Evolutionary conservation across 2,329 filamentous ascomycete genomes (phyloP).

Genomic region (Diplocarpon rosae): DNA sequence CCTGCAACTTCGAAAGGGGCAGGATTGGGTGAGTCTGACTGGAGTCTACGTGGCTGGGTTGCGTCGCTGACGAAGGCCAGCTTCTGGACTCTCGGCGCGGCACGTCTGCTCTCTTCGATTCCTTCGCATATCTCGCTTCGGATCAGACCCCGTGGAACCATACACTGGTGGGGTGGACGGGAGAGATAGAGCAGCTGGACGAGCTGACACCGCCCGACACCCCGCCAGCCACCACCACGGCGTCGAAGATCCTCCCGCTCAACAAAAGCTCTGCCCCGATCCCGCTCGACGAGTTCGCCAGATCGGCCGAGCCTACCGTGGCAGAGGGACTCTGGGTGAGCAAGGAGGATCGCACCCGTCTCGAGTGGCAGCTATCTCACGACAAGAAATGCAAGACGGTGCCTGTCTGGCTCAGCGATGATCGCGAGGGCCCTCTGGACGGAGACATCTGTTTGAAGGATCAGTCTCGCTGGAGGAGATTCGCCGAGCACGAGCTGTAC

Average conservation of each 20-base stretch:
- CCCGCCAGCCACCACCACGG: conserved; percentile 38
- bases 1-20: conserved; percentile 44
- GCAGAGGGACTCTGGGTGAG: conserved; percentile 61
- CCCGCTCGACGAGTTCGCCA: conserved; percentile 52
- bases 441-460: conserved; percentile 65
- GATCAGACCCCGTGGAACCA: conserved; percentile 78
- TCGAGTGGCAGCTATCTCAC: conserved; percentile 64
- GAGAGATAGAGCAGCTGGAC: conserved; percentile 58
- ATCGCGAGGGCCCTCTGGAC: conserved; percentile 42
- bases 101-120: conserved; percentile 86
- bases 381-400: conserved; percentile 68
- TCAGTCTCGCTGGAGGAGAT: conserved; percentile 77
- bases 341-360: conserved; percentile 54
- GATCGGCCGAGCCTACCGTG: conserved; percentile 44
- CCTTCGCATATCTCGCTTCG: conserved; percentile 81
- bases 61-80: conserved; percentile 33
- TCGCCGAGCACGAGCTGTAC: conserved; percentile 85
- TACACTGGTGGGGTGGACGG: conserved; percentile 88
- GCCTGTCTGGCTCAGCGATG: conserved; percentile 82
- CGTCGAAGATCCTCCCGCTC: conserved; percentile 37
- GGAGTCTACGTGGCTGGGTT: background rate
- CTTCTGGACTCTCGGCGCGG: conserved; percentile 68
- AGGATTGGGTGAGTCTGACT: conserved; percentile 42
- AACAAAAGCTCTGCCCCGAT: conserved; percentile 73
- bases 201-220: conserved; percentile 36